These are phyloP conservation scores for Cutaneotrichosporon arboriforme DNA, from an alignment of 1,284 basidiomycete species.

Conservation along the genomic window DNA sequence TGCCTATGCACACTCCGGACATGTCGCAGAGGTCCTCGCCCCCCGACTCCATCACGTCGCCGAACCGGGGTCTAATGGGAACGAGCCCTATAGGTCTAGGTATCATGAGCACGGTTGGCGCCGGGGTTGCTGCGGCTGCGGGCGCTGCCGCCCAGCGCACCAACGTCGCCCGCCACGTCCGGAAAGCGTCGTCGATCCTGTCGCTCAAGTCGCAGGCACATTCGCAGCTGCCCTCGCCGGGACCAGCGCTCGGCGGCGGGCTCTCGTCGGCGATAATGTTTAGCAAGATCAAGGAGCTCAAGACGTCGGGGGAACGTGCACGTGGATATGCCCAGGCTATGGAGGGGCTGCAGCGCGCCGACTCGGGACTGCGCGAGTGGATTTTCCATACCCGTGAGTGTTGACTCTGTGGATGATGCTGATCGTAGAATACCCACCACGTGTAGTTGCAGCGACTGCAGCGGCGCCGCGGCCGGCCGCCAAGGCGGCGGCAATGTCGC, in stretches of 20 bases:
- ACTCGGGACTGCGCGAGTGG: conserved; percentile 77
- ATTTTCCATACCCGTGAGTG: conserved; percentile 58
- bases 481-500: conserved; percentile 1
- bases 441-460: not conserved
- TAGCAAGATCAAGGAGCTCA: conserved; percentile 60
- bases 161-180: conserved; percentile 11
- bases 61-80: not conserved
- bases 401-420: not conserved
- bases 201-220: conserved; percentile 21
- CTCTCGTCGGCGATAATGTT: conserved; percentile 71
- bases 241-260: conserved; percentile 34
- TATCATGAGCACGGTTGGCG: conserved; percentile 1
- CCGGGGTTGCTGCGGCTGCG: not conserved
- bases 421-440: conserved; percentile 6
- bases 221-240: conserved; percentile 27
- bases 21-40: conserved; percentile 5
- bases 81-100: conserved; percentile 4
- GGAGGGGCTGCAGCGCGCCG: conserved; percentile 69
- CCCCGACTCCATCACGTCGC: not conserved
- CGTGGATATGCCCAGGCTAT: conserved; percentile 73
- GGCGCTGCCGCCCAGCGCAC: not conserved
- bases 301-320: conserved; percentile 65
- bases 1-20: not conserved
- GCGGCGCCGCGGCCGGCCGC: not conserved
- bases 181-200: conserved; percentile 30